These are phyloP conservation scores for Epithele typhae DNA, from an alignment of 768 basidiomycete genomes.

Conservation along the genomic window DNA sequence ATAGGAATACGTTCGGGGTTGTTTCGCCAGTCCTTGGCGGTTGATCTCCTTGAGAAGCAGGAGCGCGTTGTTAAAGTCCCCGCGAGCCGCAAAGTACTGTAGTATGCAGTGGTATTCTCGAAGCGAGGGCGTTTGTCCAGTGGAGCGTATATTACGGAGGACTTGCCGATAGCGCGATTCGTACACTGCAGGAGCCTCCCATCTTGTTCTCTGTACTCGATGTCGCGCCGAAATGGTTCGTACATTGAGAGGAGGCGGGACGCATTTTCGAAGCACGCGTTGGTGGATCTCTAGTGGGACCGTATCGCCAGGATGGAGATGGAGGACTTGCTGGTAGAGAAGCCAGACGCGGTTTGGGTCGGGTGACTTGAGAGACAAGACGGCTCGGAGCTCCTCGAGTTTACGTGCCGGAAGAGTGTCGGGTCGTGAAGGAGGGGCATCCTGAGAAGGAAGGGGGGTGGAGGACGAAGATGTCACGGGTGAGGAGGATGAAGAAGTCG, in stretches of 20 bases:
- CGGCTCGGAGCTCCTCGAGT: not conserved
- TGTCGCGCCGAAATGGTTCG: constrained; percentile 41
- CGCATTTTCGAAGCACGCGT: constrained; percentile 63
- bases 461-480: constrained; percentile 3
- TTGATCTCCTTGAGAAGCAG: constrained; percentile 59
- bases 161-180: constrained; percentile 65
- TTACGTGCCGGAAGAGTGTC: not conserved
- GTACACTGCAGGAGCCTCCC: constrained; percentile 42
- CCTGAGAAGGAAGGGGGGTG: not conserved
- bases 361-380: not conserved
- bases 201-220: constrained; percentile 29
- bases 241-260: constrained; percentile 41
- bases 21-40: constrained; percentile 39
- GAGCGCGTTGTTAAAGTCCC: constrained; percentile 59
- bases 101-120: constrained; percentile 76
- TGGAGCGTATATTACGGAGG: constrained; percentile 63
- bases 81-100: constrained; percentile 70
- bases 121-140: constrained; percentile 39
- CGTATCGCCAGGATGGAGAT: constrained; percentile 39
- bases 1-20: constrained; percentile 53
- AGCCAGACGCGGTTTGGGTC: constrained; percentile 43
- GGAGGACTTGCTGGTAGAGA: constrained; percentile 55
- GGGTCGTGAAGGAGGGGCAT: not conserved
- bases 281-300: constrained; percentile 68
- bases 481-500: not conserved